A percentile compares a stretch with the other conserved stretches of the same genome.
Evolutionary conservation across 2,329 filamentous ascomycete genomes (phyloP).

Genomic region (Xylariaceae sp.): DNA sequence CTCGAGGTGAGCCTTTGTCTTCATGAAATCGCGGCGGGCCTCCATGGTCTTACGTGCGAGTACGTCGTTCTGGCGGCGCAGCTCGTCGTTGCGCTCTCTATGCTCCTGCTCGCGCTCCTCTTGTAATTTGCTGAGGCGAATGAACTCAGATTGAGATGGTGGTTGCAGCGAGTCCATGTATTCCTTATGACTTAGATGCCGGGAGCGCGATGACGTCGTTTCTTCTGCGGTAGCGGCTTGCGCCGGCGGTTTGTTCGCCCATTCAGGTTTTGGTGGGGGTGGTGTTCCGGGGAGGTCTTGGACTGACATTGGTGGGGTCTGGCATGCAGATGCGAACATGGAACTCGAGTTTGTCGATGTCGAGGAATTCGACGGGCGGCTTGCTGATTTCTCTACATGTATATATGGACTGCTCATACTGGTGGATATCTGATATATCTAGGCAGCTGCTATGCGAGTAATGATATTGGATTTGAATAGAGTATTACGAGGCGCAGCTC

Average conservation of each 20-base stretch:
- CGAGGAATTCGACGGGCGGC: too few relatives aligned
- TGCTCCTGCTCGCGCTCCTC: constrained; percentile 42
- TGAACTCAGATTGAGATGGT: constrained; percentile 44
- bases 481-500: too few relatives aligned
- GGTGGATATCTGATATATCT: too few relatives aligned
- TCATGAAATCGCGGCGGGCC: constrained; percentile 33
- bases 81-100: constrained; percentile 38
- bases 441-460: too few relatives aligned
- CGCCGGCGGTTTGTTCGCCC: neutral
- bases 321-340: neutral
- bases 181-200: constrained; percentile 32
- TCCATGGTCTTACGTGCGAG: constrained; percentile 23
- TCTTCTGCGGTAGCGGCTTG: constrained; percentile 18
- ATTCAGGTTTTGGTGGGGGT: constrained; percentile 1
- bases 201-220: constrained; percentile 23
- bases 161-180: constrained; percentile 50
- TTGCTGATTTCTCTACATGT: too few relatives aligned
- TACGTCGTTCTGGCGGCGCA: constrained; percentile 21
- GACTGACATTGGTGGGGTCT: too few relatives aligned
- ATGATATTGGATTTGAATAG: too few relatives aligned
- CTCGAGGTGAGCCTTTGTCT: constrained; percentile 23
- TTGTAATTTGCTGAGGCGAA: constrained; percentile 48
- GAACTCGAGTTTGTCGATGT: too few relatives aligned
- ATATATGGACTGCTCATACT: too few relatives aligned
- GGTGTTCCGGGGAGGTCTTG: too few relatives aligned